Conservation (phyloP, 805 yeast genomes). For the Myxozyma neotropica region DNA sequence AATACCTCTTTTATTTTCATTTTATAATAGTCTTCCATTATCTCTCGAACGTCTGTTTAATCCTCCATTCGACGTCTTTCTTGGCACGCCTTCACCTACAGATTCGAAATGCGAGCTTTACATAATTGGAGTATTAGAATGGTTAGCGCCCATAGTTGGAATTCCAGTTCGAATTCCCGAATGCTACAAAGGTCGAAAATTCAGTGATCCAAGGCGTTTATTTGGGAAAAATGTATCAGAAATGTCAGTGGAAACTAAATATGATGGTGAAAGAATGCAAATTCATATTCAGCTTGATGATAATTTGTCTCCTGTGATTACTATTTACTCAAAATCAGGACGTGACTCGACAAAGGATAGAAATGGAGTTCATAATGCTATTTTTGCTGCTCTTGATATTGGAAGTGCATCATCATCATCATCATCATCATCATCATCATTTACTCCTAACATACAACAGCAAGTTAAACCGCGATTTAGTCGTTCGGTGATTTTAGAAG, state of each 20-base stretch:
- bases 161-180: conserved; percentile 20
- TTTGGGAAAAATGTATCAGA: background rate
- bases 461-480: background rate
- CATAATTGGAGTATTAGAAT: background rate
- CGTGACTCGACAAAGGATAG: conserved; percentile 27
- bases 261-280: conserved; percentile 32
- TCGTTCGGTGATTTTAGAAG: conserved; percentile 17
- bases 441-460: too few relatives aligned
- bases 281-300: conserved; percentile 9
- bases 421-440: too few relatives aligned
- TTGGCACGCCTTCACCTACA: background rate
- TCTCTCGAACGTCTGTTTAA: background rate
- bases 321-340: conserved; percentile 26
- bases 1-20: conserved; percentile 12
- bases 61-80: conserved; percentile 14
- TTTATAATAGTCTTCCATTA: conserved; percentile 1
- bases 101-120: background rate
- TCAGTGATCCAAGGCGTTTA: background rate
- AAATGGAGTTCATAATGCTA: conserved; percentile 4
- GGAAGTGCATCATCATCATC: too few relatives aligned
- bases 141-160: conserved; percentile 17
- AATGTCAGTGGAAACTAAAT: conserved; percentile 20
- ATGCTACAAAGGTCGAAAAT: conserved; percentile 15
- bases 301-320: background rate
- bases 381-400: conserved; percentile 2